Evolutionary conservation across 176 grass and related monocot genomes (phyloP), one percentile per base, ranked within the genome.

Genomic region (Pontederia paniculata): DNA sequence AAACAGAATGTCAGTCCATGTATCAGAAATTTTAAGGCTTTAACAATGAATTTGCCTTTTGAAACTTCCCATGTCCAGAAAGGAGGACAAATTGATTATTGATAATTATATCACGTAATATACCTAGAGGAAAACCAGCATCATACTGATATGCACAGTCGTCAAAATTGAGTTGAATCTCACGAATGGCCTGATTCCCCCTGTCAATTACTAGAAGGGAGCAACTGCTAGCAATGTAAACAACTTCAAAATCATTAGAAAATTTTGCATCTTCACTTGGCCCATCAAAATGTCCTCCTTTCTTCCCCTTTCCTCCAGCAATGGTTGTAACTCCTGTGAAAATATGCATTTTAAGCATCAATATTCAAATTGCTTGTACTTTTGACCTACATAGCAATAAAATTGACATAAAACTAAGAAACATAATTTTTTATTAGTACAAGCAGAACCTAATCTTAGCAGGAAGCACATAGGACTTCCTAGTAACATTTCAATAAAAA

Each of bases 131-230:
- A 63, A 98, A 98, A 42, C 69, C 80, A 63, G 75, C 72, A 73
- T 98, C 94, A 51, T 88, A 64, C 70, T 85, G 86, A 51, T 88
- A 77, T 12, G 70, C 70, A 60, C 94, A 98, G 16, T 98, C 87
- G 23, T 88, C 94, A 20, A 79, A 65, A 46, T 93, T 54, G 55
- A 98, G 87, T 54, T 83, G 80, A 54, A 98, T 93, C 58, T 98
- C 94, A 14, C 87, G 78, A 57, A 98, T 98, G 48, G 94, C 94
- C 62, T 93, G 83, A 66, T 98, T 84, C 70, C 94, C 94, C 81
- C 87, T 78, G 55, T 98, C 87, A 45, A 93, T 91, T 19, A 98
- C 78, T 21, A 93, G 77, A 58, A 99, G 87, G 22, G 94, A 99
- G 75, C 94, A 99, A 61, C 83, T 99, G 63, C 83, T 70, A 21